Conservation (phyloP, 352 stramenopile species). For the Phytopythium vexans region DNA sequence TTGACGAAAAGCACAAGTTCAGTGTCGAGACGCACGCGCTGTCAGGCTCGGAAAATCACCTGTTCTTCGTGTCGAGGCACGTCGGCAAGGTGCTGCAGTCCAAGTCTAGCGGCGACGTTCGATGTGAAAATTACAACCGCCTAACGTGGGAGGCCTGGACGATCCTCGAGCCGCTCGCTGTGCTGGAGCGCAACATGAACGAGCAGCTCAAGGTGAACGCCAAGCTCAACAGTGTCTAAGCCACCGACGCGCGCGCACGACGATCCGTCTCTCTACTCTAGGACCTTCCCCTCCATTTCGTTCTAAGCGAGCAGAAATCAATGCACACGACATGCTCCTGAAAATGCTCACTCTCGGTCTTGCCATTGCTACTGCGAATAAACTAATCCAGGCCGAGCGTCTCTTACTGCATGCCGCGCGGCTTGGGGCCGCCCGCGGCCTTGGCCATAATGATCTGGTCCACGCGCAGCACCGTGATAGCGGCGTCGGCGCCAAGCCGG, state of each 20-base stretch:
- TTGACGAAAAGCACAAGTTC: constrained; percentile 29
- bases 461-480: constrained; percentile 98
- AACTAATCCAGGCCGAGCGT: constrained; percentile 33
- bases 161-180: constrained; percentile 59
- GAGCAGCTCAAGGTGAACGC: constrained; percentile 95
- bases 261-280: too few species aligned
- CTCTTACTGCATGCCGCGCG: constrained; percentile 53
- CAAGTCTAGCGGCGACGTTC: constrained; percentile 10
- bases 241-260: too few species aligned
- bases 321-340: background rate
- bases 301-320: too few species aligned
- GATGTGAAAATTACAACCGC: constrained; percentile 20
- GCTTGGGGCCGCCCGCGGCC: constrained; percentile 93
- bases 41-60: background rate
- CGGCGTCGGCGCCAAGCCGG: constrained; percentile 95
- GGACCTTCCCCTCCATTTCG: too few species aligned
- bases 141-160: constrained; percentile 16
- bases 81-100: constrained; percentile 26
- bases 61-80: constrained; percentile 31
- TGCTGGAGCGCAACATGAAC: constrained; percentile 29
- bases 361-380: constrained; percentile 59
- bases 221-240: constrained; percentile 76
- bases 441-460: constrained; percentile 99
- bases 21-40: constrained; percentile 26
- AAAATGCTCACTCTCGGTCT: constrained; percentile 13